A percentile compares a stretch with the other conserved stretches of the same genome.
phyloP scores from a whole-genome alignment of 352 stramenopile genomes.

The Chrysophaeum taylorii region DNA sequence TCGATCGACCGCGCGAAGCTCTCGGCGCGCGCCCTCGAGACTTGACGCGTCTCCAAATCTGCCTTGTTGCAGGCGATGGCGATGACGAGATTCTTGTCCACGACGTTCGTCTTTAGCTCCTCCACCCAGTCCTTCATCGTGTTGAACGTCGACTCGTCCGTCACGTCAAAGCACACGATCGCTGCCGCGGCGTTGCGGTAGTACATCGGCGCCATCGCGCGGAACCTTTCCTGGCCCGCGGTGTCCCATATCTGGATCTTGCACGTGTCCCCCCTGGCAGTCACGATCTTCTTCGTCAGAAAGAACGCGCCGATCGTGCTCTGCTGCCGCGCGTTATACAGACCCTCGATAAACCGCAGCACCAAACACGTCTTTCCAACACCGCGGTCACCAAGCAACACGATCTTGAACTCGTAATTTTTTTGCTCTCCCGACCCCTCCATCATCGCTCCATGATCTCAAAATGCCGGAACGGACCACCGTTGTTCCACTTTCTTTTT shows the following conservation, averaged over 20 bases:
- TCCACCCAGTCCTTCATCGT: conserved; percentile 85
- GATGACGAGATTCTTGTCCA: conserved; percentile 80
- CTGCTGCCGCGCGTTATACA: conserved; percentile 37
- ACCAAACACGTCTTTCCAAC: conserved; percentile 88
- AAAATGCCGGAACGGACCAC: too few species aligned
- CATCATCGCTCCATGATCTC: too few species aligned
- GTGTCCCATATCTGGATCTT: conserved; percentile 86
- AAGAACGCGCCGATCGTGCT: conserved; percentile 56
- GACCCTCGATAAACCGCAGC: conserved; percentile 75
- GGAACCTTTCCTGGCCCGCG: conserved; percentile 77
- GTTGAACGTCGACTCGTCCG: conserved; percentile 61
- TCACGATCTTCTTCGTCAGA: conserved; percentile 49
- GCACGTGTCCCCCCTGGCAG: conserved; percentile 33
- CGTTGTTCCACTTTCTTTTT: too few species aligned
- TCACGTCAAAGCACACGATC: conserved; percentile 90
- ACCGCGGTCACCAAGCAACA: conserved; percentile 59
- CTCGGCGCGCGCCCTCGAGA: conserved; percentile 29
- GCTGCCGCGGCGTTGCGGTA: conserved; percentile 81
- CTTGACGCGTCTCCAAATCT: conserved; percentile 34
- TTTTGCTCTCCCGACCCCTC: too few species aligned
- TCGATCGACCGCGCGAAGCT: conserved; percentile 67
- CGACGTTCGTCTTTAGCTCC: conserved; percentile 76
- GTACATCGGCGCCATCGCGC: conserved; percentile 81
- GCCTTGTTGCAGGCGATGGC: conserved; percentile 85
- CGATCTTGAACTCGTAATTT: conserved; percentile 15